These are phyloP conservation scores for Malania oleifera DNA, from an alignment of 164 flowering plant genomes.

Conservation along the genomic window DNA sequence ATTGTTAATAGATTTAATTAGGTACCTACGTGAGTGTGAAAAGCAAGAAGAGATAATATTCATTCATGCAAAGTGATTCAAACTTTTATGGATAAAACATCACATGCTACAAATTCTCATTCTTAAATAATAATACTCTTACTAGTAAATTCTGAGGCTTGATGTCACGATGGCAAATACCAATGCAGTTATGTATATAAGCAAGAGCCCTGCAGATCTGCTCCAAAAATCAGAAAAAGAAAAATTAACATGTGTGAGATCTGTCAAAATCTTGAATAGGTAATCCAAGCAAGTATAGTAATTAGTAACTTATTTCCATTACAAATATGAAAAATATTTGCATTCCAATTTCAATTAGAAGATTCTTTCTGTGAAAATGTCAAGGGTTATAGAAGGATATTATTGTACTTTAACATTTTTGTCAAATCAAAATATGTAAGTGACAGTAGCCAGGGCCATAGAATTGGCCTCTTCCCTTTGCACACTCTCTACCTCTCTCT, in stretches of 20 bases:
- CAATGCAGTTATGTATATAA: constrained; percentile 82
- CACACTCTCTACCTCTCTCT: no score
- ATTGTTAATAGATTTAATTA: no score
- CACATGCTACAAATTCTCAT: not conserved
- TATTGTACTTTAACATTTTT: no score
- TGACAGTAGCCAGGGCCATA: no score
- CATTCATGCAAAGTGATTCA: not conserved
- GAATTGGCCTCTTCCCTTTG: no score
- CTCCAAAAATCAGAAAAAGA: constrained; percentile 15
- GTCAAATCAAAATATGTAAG: no score
- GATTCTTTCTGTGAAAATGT: no score
- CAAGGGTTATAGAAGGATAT: no score
- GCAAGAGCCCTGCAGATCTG: constrained; percentile 97
- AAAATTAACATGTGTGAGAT: not conserved
- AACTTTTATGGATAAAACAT: no score
- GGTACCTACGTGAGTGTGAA: not conserved
- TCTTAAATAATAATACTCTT: constrained; percentile 19
- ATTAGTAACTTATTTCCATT: no score
- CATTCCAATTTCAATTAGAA: no score
- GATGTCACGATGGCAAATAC: constrained; percentile 94
- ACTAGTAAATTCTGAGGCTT: constrained; percentile 93
- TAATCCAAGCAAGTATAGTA: not conserved
- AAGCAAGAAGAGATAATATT: not conserved
- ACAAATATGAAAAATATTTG: no score
- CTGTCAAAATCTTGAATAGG: not conserved